These are phyloP conservation scores for Hippophae gyantsensis DNA, from an alignment of 306 rosid genomes.

Conservation along the genomic window DNA sequence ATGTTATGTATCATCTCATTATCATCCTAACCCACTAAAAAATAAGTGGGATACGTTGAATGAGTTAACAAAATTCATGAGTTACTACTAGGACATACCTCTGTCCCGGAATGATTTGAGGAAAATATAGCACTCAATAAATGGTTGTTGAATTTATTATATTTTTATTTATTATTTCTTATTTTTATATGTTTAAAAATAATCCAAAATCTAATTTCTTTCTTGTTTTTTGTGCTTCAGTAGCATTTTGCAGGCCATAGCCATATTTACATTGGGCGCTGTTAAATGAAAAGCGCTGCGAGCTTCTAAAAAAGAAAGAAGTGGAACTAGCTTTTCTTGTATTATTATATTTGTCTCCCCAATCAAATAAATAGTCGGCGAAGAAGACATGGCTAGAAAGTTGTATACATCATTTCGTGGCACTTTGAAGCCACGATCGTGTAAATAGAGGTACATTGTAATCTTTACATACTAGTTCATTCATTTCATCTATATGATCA, in stretches of 20 bases:
- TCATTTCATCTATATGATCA: conserved; percentile 43
- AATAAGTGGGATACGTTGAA: no score
- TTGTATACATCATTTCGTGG: conserved; percentile 47
- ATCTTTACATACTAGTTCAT: conserved; percentile 29
- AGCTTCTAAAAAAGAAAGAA: conserved; percentile 1
- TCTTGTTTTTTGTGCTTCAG: conserved; percentile 19
- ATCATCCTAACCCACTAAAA: no score
- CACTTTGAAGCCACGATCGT: conserved; percentile 27
- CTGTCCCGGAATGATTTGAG: no score
- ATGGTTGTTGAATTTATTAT: not conserved
- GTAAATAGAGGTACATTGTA: conserved; percentile 69
- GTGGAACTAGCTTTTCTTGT: conserved; percentile 26
- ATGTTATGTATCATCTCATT: no score
- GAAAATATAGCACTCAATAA: not conserved
- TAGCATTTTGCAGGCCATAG: conserved; percentile 26
- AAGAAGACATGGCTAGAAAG: conserved; percentile 18
- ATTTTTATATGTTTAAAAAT: not conserved
- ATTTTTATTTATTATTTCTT: not conserved
- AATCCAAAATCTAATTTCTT: not conserved
- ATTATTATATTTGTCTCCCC: conserved; percentile 29
- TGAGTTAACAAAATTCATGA: no score
- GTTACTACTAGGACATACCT: no score
- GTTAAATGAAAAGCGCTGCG: conserved; percentile 22
- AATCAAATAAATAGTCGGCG: conserved; percentile 37
- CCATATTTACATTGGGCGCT: conserved; percentile 17